Conservation (phyloP, 345 rosid genomes). For the Geranium rotundifolium region DNA sequence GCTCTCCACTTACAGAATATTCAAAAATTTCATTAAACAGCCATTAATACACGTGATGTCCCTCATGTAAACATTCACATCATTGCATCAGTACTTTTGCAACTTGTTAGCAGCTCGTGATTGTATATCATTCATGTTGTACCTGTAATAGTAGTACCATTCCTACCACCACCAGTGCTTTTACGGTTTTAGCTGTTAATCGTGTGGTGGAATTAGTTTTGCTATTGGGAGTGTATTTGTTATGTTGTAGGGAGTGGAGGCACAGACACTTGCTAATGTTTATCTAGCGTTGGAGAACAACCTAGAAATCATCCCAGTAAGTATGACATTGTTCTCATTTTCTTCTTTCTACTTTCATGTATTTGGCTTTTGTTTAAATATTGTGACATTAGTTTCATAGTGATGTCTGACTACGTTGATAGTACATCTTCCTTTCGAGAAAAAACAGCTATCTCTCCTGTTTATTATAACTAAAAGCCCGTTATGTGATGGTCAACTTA, state of each 20-base stretch:
- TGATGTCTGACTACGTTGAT: not conserved
- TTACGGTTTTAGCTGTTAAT: not conserved
- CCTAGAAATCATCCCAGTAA: constrained; percentile 92
- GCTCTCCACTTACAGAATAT: not conserved
- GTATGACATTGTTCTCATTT: constrained; percentile 12
- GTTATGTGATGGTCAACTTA: not conserved
- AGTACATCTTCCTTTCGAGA: not conserved
- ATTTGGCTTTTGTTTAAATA: not conserved
- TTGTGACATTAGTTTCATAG: not conserved
- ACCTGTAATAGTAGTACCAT: not conserved
- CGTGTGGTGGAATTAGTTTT: not conserved
- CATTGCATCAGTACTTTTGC: not conserved
- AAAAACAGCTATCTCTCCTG: not conserved
- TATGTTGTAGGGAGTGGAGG: constrained; percentile 83
- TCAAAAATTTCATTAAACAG: too few species aligned
- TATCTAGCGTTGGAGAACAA: constrained; percentile 92
- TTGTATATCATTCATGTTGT: not conserved
- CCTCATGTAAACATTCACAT: too few species aligned
- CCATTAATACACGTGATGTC: too few species aligned
- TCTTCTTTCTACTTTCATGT: constrained; percentile 7
- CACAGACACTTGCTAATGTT: constrained; percentile 92
- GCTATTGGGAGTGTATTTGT: not conserved
- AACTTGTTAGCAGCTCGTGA: not conserved
- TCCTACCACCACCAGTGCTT: not conserved
- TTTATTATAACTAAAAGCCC: not conserved